Conservation (phyloP, 179 eudicot genomes). For the Amaranthus tricolor region DNA sequence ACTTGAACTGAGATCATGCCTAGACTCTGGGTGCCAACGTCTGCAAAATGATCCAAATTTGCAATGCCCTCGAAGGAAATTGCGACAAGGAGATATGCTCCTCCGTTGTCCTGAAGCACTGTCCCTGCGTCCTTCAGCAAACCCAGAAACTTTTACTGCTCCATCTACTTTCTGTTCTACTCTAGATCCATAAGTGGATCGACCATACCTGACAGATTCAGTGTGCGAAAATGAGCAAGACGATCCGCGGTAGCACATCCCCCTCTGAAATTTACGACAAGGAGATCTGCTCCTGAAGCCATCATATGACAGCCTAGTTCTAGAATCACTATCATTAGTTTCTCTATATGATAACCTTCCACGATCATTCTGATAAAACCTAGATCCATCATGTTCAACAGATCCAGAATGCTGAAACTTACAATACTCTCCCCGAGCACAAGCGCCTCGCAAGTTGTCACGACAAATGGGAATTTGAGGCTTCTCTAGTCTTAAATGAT, state of each 20-base stretch:
- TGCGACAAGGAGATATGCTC: conserved; percentile 78
- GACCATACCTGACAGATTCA: conserved; percentile 39
- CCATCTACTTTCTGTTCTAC: conserved; percentile 34
- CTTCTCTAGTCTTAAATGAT: conserved; percentile 11
- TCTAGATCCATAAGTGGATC: conserved; percentile 35
- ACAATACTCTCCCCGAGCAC: conserved; percentile 28
- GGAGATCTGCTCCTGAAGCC: conserved; percentile 60
- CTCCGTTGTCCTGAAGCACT: conserved; percentile 21
- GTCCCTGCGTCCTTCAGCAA: conserved; percentile 19
- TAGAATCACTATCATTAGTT: conserved; percentile 7
- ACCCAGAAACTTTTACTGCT: conserved; percentile 33
- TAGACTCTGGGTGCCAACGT: conserved; percentile 46
- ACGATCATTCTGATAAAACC: conserved; percentile 14
- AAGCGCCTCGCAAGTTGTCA: conserved; percentile 27
- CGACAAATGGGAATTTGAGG: conserved; percentile 20
- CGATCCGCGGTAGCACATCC: conserved; percentile 25
- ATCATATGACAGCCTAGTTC: conserved; percentile 19
- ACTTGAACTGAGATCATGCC: conserved; percentile 39
- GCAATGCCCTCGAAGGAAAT: conserved; percentile 67
- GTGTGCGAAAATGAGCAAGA: conserved; percentile 37
- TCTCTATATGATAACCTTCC: conserved; percentile 13
- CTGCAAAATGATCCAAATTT: conserved; percentile 69
- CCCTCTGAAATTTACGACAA: conserved; percentile 63
- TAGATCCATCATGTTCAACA: conserved; percentile 17
- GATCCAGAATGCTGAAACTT: conserved; percentile 28